Conservation (phyloP, 306 rosid genomes). For the Prunus campanulata region DNA sequence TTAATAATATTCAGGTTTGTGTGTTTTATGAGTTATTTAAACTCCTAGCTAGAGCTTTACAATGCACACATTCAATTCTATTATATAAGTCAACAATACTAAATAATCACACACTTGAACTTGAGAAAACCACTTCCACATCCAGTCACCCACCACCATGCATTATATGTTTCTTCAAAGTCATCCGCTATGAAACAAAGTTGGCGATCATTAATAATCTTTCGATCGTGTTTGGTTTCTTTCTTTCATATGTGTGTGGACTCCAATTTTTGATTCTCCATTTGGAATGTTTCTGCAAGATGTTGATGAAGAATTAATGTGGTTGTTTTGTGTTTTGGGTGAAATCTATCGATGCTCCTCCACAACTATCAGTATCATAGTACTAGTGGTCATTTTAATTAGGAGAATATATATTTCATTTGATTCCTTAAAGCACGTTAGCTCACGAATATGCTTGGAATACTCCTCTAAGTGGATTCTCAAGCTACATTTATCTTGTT, state of each 20-base stretch:
- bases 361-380: neutral
- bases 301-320: neutral
- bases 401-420: slow-evolving; percentile 25
- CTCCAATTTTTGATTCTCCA: neutral
- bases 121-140: too few relatives aligned
- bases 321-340: neutral
- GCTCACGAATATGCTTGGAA: slow-evolving; percentile 32
- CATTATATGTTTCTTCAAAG: too few relatives aligned
- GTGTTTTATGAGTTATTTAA: too few relatives aligned
- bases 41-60: too few relatives aligned
- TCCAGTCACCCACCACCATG: too few relatives aligned
- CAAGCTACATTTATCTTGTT: neutral
- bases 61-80: too few relatives aligned
- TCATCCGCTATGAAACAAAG: neutral
- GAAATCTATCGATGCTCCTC: neutral
- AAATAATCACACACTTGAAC: too few relatives aligned
- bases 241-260: neutral
- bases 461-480: slow-evolving; percentile 1
- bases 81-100: too few relatives aligned
- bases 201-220: neutral
- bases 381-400: neutral
- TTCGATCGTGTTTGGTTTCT: neutral
- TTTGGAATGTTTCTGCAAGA: neutral
- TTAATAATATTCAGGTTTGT: too few relatives aligned
- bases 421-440: slow-evolving; percentile 40